Conservation (phyloP, 176 grass and related monocot species). For the Aegilops tauschii region DNA sequence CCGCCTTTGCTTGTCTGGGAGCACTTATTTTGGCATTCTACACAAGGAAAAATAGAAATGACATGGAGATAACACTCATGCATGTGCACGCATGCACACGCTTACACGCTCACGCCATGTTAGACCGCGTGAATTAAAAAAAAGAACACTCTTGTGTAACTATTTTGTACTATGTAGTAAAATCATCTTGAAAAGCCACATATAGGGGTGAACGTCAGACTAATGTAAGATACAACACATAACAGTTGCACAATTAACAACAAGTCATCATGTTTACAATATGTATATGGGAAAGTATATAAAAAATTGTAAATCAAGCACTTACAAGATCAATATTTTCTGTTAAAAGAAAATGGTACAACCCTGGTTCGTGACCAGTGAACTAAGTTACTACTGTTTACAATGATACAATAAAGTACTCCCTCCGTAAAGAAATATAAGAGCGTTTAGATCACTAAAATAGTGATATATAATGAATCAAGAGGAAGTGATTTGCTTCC, state of each 20-base stretch:
- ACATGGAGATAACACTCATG: not conserved
- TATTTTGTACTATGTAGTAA: not conserved
- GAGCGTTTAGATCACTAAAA: no score
- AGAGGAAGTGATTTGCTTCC: not conserved
- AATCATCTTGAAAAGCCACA: not conserved
- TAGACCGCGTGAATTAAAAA: not conserved
- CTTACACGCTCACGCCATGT: not conserved
- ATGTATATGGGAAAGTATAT: not conserved
- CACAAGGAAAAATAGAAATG: slow-evolving; percentile 4
- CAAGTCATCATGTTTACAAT: not conserved
- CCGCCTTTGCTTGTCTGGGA: slow-evolving; percentile 29
- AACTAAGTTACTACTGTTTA: not conserved
- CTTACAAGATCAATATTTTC: not conserved
- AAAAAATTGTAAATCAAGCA: not conserved
- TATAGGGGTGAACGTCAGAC: not conserved
- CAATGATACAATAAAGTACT: not conserved
- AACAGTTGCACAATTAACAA: not conserved
- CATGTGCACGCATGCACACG: not conserved
- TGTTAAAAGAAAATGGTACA: not conserved
- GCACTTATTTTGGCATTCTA: slow-evolving; percentile 40
- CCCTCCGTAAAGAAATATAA: no score
- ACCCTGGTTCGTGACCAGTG: not conserved
- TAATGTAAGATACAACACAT: not conserved
- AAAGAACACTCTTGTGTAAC: not conserved
- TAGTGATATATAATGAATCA: not conserved